Base-by-base conservation (phyloP, 2,329 filamentous ascomycete species). In the Cladosporium sp. region DNA sequence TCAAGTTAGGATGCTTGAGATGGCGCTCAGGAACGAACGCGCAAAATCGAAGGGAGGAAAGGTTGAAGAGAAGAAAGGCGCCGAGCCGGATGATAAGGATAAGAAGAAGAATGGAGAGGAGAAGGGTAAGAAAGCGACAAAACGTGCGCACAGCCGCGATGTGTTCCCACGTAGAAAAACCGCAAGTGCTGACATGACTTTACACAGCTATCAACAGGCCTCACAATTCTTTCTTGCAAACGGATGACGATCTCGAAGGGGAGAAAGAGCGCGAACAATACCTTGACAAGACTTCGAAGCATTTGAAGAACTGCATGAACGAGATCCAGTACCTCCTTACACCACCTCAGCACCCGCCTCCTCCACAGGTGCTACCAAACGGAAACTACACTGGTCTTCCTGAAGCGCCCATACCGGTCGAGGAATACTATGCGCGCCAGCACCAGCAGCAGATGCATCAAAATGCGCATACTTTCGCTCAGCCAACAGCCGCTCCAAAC, bases 1-100 rank as follows among this genome's bases (percentile, higher is more conserved):
- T 74, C 95, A 96, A 65, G 87, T 97, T 53, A 79, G 84, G 49
- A 89, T 97, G 71, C 79, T 97, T 56, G 91, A 97, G 73, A 83
- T 84, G 61, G 93, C 92, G 56, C 76, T 96, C 63, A 90, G 87
- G 70, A 86, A 89, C 56, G 89, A 96, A 72, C 80, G 88, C 18
- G 79, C 80, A 47, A 86, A 90, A 71, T 48, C 45, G 19, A 41
- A 41, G 27, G 45, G 45, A 37, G 45, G 37, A 22, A 76, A 82
- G 54, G 57, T 60, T 53, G 61, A 57, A 24, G 58, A 56, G n/a
- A 54, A 50, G 30, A 53, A 60, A 30, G 51, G 53, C 29, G 48
- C 48, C 40, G 47, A 51, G 4, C 18, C 45, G 19, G 45, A 41
- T 19, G 40, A 47, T 24, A 48, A 48, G 29, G 61, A 61, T 29